Evolutionary conservation across 495 filamentous ascomycete species (phyloP), one percentile per base, ranked within the genome.

Genomic region (Trichocladium uniseriatum): DNA sequence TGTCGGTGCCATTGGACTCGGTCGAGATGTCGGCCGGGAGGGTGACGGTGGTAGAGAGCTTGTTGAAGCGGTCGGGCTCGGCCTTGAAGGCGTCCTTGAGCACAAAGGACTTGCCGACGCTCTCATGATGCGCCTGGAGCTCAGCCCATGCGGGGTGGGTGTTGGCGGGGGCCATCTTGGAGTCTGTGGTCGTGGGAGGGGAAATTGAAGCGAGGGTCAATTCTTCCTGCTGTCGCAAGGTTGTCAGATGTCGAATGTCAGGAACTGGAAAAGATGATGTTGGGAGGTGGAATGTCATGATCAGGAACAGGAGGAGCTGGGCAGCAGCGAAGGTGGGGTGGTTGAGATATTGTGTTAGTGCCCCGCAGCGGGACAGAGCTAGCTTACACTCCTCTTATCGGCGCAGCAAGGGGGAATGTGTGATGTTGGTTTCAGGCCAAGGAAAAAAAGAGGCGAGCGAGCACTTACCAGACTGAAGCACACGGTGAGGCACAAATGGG

Each of bases 71-170:
- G 61, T 81, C 57, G 34, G 89, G 84, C 66, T 98, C 90, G 62
- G 87, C 80, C 64, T 84, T 74, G 73, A 98, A 98, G 64, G 83
- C 83, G 44, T 95, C 85, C 72, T 92, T 95, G 54, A 98, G 75
- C 53, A 94, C 84, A 62, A 97, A 89, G 63, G 82, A 80, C 65
- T 86, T 86, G 48, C 89, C 89, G 28, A 92, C 77, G 35, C 74
- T 77, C 62, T 80, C 77, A 72, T 92, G 87, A 69, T 97, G 94
- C 54, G 85, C 75, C 72, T 94, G 84, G 65, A 97, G 87, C 59
- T 82, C 74, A 64, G 83, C 74, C 92, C 92, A 98, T 53, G 89
- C 81, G 42, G 79, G 69, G 48, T 95, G 80, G 43, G 88, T 82
- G 58, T 78, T 84, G 48, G 90, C 81, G 72, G 92, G 89, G 51